Evolutionary conservation across 768 basidiomycete genomes (phyloP).

Genomic region (Hericium rajendrae): DNA sequence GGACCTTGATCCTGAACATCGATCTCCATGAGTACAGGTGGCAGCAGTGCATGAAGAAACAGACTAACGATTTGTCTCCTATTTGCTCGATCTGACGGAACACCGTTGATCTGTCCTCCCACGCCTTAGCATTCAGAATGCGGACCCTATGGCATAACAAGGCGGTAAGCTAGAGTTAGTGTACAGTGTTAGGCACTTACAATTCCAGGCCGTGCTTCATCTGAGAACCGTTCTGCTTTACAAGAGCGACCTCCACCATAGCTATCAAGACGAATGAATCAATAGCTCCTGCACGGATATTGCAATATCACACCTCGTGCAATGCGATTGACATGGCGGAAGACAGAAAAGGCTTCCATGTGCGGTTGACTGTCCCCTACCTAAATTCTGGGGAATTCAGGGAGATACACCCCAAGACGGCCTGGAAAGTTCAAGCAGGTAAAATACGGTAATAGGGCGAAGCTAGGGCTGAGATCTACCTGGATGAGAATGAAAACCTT

Average conservation of each 20-base stretch:
- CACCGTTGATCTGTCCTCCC: slow-evolving; percentile 83
- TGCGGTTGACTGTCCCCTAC: slow-evolving; percentile 60
- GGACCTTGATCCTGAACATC: slow-evolving; percentile 16
- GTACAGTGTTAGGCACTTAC: slow-evolving; percentile 27
- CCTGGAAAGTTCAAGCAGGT: slow-evolving; percentile 30
- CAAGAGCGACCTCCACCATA: slow-evolving; percentile 66
- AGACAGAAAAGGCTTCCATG: slow-evolving; percentile 60
- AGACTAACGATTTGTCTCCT: slow-evolving; percentile 80
- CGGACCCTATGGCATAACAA: slow-evolving; percentile 42
- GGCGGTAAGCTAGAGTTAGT: no score
- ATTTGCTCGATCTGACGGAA: slow-evolving; percentile 85
- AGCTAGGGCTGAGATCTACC: slow-evolving; percentile 25
- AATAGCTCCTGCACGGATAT: neutral
- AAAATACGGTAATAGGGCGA: neutral
- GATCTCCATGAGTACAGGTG: slow-evolving; percentile 6
- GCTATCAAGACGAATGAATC: slow-evolving; percentile 32
- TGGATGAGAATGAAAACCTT: slow-evolving; percentile 80
- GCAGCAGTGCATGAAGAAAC: neutral
- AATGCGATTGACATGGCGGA: slow-evolving; percentile 70
- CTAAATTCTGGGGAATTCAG: slow-evolving; percentile 61
- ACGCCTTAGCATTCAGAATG: slow-evolving; percentile 73
- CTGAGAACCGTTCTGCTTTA: slow-evolving; percentile 54
- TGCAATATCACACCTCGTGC: slow-evolving; percentile 46
- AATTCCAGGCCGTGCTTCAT: slow-evolving; percentile 69
- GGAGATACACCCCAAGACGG: slow-evolving; percentile 62